These are phyloP conservation scores for Lentinula boryana DNA, from an alignment of 768 basidiomycete genomes.

Conservation along the genomic window DNA sequence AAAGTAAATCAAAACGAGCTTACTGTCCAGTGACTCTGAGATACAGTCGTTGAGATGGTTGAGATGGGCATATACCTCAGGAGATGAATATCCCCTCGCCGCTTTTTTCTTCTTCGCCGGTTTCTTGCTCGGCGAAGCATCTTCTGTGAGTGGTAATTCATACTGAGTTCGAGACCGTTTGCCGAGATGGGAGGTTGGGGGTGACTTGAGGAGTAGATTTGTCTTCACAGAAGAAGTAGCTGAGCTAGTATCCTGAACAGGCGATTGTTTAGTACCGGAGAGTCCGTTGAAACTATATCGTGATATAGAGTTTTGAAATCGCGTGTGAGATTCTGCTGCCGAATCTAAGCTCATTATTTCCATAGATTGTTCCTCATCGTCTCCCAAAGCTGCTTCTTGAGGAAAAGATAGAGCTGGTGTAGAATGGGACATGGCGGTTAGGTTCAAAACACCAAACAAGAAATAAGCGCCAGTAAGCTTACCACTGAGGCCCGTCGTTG, in stretches of 20 bases:
- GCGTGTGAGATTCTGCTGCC: background rate
- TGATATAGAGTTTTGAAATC: background rate
- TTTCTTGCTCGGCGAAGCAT: conserved; percentile 7
- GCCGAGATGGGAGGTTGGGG: background rate
- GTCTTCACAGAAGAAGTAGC: background rate
- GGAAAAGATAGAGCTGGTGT: background rate
- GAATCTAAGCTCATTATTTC: background rate
- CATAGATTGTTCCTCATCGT: background rate
- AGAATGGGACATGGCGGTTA: background rate
- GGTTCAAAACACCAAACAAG: background rate
- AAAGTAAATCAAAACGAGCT: conserved; percentile 11
- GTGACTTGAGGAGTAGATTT: background rate
- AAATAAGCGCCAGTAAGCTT: background rate
- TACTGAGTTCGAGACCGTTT: background rate
- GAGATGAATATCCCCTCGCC: conserved; percentile 41
- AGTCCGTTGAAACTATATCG: background rate
- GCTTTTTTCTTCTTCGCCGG: conserved; percentile 21
- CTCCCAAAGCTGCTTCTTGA: background rate
- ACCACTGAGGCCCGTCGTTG: too few relatives aligned
- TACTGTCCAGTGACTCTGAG: conserved; percentile 50
- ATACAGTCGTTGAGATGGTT: conserved; percentile 48
- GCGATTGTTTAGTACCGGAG: background rate
- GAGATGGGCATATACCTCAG: conserved; percentile 49
- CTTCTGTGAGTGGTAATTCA: background rate
- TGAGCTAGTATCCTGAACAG: background rate